A percentile compares a stretch with the other conserved stretches of the same genome.
Conservation (phyloP, 139 green algal genomes). For the Chlorella sp. region DNA sequence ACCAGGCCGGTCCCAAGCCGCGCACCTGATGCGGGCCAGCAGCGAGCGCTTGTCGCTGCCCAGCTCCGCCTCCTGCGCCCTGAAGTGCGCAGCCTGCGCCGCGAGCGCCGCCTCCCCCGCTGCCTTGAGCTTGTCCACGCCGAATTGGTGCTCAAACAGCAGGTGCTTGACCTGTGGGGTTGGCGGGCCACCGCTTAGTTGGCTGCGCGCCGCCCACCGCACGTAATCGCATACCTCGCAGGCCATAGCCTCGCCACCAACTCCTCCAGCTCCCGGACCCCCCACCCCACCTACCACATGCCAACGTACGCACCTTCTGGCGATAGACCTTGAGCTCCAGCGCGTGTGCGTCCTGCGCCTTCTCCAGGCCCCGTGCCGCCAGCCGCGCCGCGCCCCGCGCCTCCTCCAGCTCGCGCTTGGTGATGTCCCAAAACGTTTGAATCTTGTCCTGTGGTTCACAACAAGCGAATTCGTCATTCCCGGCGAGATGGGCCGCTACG, state of each 20-base stretch:
- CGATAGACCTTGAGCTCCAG: constrained; percentile 93
- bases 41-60: constrained; percentile 79
- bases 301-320: constrained; percentile 94
- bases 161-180: too few relatives aligned
- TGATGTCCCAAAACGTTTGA: constrained; percentile 92
- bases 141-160: constrained; percentile 92
- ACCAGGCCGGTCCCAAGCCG: too few relatives aligned
- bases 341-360: constrained; percentile 87
- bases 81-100: constrained; percentile 56
- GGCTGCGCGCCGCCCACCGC: too few relatives aligned
- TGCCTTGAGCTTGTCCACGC: constrained; percentile 83
- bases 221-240: too few relatives aligned
- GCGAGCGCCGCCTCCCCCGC: constrained; percentile 78
- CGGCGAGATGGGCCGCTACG: too few relatives aligned
- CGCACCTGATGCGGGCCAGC: too few relatives aligned
- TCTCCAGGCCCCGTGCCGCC: constrained; percentile 88
- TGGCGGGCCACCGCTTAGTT: too few relatives aligned
- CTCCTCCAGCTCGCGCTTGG: constrained; percentile 88
- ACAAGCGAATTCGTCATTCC: too few relatives aligned
- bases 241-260: too few relatives aligned
- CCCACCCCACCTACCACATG: too few relatives aligned
- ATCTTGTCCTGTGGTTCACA: constrained; percentile 84
- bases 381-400: constrained; percentile 79
- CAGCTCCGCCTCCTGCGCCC: constrained; percentile 64
- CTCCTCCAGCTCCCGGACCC: too few relatives aligned